Evolutionary conservation across 2,329 filamentous ascomycete species (phyloP).

Genomic region (Tolypocladium ophioglossoides): DNA sequence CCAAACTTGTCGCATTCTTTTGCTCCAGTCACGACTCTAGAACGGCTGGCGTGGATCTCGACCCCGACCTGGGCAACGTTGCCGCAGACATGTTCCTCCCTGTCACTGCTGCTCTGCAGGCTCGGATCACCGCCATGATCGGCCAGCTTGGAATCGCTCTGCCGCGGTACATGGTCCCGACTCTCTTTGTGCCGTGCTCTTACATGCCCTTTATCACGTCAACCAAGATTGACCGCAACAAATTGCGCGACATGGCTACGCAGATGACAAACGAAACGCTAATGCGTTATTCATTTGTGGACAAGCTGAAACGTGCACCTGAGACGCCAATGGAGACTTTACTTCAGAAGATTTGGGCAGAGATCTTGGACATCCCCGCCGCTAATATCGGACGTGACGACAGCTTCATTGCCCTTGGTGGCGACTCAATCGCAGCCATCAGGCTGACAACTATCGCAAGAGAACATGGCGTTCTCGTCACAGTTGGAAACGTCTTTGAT

Average conservation of each 20-base stretch:
- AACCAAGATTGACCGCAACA: constrained; percentile 8
- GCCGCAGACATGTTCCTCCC: not conserved
- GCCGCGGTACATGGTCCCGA: constrained; percentile 8
- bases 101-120: not conserved
- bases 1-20: not conserved
- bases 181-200: constrained; percentile 3
- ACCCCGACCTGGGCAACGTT: not conserved
- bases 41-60: not conserved
- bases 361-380: constrained; percentile 1
- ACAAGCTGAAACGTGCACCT: constrained; percentile 1
- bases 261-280: not conserved
- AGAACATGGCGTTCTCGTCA: not conserved
- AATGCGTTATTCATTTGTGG: not conserved
- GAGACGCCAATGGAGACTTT: not conserved
- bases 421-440: constrained; percentile 12
- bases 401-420: not conserved
- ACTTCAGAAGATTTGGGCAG: constrained; percentile 4
- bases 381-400: not conserved
- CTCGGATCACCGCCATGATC: not conserved
- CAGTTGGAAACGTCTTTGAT: not conserved
- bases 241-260: not conserved
- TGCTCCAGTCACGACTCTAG: not conserved
- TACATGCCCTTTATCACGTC: constrained; percentile 8
- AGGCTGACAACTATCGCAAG: not conserved
- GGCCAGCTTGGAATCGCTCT: not conserved